Evolutionary conservation across 768 basidiomycete genomes (phyloP).

Genomic region (Suillus brevipes): DNA sequence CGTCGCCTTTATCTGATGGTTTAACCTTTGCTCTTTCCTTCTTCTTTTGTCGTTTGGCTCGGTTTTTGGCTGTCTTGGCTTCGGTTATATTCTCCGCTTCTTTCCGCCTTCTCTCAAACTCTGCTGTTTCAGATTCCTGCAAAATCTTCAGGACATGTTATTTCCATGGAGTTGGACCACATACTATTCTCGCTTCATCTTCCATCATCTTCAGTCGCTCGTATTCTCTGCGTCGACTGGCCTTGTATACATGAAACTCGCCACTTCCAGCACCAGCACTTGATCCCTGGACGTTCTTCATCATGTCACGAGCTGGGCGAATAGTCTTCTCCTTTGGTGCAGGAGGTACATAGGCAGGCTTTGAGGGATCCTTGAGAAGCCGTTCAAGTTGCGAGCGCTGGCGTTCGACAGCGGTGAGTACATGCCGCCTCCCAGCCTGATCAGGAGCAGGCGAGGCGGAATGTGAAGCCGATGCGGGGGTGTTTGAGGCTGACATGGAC

Average conservation of each 20-base stretch:
- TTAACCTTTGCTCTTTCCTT: constrained; percentile 68
- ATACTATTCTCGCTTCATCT: constrained; percentile 74
- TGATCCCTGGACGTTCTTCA: constrained; percentile 99
- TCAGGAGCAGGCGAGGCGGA: constrained; percentile 34
- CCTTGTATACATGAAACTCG: constrained; percentile 99
- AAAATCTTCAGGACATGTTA: constrained; percentile 6
- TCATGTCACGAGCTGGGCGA: constrained; percentile 87
- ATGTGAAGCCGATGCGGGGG: constrained; percentile 29
- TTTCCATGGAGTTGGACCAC: constrained; percentile 17
- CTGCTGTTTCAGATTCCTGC: constrained; percentile 70
- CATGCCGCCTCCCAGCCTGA: constrained; percentile 39
- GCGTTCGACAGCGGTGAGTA: constrained; percentile 48
- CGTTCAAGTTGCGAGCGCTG: constrained; percentile 76
- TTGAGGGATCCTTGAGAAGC: constrained; percentile 86
- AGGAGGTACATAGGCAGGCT: constrained; percentile 77
- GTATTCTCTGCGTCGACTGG: constrained; percentile 89
- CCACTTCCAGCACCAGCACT: constrained; percentile 97
- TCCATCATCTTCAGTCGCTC: constrained; percentile 91
- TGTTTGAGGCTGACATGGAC: constrained; percentile 32
- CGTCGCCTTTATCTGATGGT: constrained; percentile 27
- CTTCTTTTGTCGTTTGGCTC: constrained; percentile 91
- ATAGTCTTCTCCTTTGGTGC: constrained; percentile 81
- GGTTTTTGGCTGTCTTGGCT: constrained; percentile 92
- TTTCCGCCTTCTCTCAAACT: constrained; percentile 73
- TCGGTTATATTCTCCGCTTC: constrained; percentile 73